Evolutionary conservation across 768 basidiomycete genomes (phyloP).

Genomic region (Psilocybe subaeruginosa): DNA sequence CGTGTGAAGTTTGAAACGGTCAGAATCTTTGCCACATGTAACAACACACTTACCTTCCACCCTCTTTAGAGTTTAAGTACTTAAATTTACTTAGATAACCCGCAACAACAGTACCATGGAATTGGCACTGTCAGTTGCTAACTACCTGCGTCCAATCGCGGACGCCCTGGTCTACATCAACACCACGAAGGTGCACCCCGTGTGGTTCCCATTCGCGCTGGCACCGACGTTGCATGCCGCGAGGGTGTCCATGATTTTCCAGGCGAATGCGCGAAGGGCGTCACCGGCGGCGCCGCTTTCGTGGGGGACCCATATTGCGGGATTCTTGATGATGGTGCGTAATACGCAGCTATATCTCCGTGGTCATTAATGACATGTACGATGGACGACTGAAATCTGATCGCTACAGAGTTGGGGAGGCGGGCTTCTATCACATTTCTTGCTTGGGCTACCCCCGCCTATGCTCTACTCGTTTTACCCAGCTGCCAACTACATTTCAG

Average conservation of each 20-base stretch:
- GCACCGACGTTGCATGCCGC: slow-evolving; percentile 47
- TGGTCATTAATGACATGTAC: background rate
- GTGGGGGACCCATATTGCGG: slow-evolving; percentile 47
- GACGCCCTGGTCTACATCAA: slow-evolving; percentile 27
- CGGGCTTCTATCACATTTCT: slow-evolving; percentile 41
- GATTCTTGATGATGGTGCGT: slow-evolving; percentile 50
- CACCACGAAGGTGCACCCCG: slow-evolving; percentile 38
- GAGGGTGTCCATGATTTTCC: slow-evolving; percentile 46
- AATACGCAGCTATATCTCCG: background rate
- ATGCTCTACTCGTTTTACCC: slow-evolving; percentile 47
- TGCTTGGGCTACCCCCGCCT: slow-evolving; percentile 48
- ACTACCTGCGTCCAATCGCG: slow-evolving; percentile 21
- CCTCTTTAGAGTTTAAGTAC: too few species aligned
- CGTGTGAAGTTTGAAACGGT: background rate
- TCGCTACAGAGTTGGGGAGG: slow-evolving; percentile 50
- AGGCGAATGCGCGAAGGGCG: slow-evolving; percentile 37
- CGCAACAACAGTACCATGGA: slow-evolving; percentile 16
- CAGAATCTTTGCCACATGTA: too few species aligned
- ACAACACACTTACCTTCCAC: too few species aligned
- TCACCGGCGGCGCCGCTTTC: slow-evolving; percentile 31
- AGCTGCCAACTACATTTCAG: slow-evolving; percentile 50
- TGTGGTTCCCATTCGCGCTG: slow-evolving; percentile 42
- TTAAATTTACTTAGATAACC: background rate
- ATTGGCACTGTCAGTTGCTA: slow-evolving; percentile 18
- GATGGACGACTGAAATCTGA: background rate